Conservation (phyloP, 306 rosid genomes). For the Cucurbita maxima region DNA sequence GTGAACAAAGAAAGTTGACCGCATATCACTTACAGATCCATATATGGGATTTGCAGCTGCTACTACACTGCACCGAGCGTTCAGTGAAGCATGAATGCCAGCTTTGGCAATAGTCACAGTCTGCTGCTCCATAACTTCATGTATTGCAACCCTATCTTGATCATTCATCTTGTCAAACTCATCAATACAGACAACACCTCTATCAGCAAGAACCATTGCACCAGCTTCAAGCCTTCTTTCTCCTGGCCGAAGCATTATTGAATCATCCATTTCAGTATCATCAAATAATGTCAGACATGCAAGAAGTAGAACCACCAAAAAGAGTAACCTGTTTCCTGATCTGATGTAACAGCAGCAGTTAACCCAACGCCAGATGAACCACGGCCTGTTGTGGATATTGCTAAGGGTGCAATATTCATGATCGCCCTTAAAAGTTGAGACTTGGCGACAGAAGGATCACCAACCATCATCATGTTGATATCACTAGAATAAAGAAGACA, state of each 20-base stretch:
- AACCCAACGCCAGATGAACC: constrained; percentile 99
- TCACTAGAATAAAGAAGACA: constrained; percentile 40
- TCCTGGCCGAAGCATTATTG: constrained; percentile 33
- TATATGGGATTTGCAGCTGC: constrained; percentile 99
- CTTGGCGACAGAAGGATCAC: constrained; percentile 99
- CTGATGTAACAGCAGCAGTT: constrained; percentile 97
- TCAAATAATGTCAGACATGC: neutral
- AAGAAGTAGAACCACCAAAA: neutral
- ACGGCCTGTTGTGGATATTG: constrained; percentile 94
- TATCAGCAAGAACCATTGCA: constrained; percentile 98
- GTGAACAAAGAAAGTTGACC: neutral
- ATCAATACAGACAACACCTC: constrained; percentile 99
- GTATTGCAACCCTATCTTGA: constrained; percentile 94
- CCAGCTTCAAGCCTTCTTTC: constrained; percentile 99
- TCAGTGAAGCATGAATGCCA: constrained; percentile 95
- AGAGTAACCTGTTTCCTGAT: constrained; percentile 87
- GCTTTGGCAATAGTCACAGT: constrained; percentile 99
- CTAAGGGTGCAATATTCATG: constrained; percentile 89
- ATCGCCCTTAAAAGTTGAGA: constrained; percentile 95
- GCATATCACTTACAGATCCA: constrained; percentile 65
- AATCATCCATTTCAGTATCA: neutral
- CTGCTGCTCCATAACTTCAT: constrained; percentile 99
- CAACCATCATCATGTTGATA: constrained; percentile 99
- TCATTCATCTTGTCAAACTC: constrained; percentile 99
- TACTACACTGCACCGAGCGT: constrained; percentile 96